Percentiles rank a stretch among this genome's conserved stretches.
Conservation (phyloP, 148 eudicot genomes). For the Beta vulgaris region DNA sequence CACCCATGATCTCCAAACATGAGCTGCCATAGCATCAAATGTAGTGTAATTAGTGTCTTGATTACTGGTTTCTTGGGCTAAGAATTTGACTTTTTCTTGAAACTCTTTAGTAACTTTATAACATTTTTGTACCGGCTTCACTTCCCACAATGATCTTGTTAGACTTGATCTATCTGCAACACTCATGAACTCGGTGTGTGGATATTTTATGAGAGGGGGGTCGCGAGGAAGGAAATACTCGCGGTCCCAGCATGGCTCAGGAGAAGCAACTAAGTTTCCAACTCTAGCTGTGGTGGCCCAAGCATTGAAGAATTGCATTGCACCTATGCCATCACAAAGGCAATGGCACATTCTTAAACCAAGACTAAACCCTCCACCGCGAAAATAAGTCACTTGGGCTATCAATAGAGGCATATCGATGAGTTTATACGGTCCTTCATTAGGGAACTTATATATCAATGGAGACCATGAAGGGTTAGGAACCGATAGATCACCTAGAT, state of each 20-base stretch:
- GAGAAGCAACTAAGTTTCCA: conserved; percentile 47
- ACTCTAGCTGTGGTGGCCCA: conserved; percentile 85
- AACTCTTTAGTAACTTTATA: conserved; percentile 51
- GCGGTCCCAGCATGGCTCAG: conserved; percentile 81
- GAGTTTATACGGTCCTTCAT: conserved; percentile 71
- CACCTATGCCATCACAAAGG: conserved; percentile 89
- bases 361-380: conserved; percentile 84
- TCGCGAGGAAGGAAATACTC: conserved; percentile 64
- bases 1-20: conserved; percentile 95
- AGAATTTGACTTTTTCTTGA: conserved; percentile 49
- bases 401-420: conserved; percentile 83
- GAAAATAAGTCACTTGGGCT: conserved; percentile 72
- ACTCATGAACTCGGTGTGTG: conserved; percentile 72
- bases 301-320: conserved; percentile 88
- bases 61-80: conserved; percentile 34
- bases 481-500: conserved; percentile 60
- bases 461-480: conserved; percentile 85
- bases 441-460: conserved; percentile 52
- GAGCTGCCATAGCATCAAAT: conserved; percentile 96
- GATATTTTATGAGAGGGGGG: conserved; percentile 57
- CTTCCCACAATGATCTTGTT: conserved; percentile 52
- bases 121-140: conserved; percentile 72
- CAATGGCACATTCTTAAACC: conserved; percentile 92
- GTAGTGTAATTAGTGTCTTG: conserved; percentile 34
- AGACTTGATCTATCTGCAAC: conserved; percentile 54